These are phyloP conservation scores for Calonectria pseudoturangicola DNA, from an alignment of 2,329 filamentous ascomycete species.

Conservation along the genomic window DNA sequence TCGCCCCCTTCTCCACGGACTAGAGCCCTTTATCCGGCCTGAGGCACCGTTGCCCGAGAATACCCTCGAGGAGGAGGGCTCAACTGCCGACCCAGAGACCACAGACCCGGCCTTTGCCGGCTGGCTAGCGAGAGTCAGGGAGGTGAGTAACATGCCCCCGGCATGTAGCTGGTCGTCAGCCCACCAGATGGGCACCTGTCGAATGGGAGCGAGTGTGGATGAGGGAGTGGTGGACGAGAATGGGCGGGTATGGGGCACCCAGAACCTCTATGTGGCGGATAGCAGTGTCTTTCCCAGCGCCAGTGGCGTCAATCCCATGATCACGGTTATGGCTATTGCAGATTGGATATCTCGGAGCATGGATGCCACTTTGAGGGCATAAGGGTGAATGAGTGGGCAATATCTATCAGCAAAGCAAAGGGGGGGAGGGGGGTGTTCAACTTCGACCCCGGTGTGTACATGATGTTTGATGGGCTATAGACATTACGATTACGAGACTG, in stretches of 20 bases:
- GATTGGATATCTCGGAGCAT: slow-evolving; percentile 78
- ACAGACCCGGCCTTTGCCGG: slow-evolving; percentile 76
- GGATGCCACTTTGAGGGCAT: slow-evolving; percentile 63
- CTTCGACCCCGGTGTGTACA: slow-evolving; percentile 33
- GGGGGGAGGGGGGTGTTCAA: slow-evolving; percentile 9
- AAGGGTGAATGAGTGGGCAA: slow-evolving; percentile 27
- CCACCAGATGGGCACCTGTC: slow-evolving; percentile 87
- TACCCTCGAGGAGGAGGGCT: slow-evolving; percentile 42
- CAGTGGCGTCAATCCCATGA: slow-evolving; percentile 88
- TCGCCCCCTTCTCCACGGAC: slow-evolving; percentile 76
- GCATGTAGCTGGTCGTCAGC: slow-evolving; percentile 78
- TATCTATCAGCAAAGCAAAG: slow-evolving; percentile 7
- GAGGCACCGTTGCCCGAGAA: slow-evolving; percentile 46
- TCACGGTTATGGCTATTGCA: slow-evolving; percentile 83
- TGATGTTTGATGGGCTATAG: slow-evolving; percentile 24
- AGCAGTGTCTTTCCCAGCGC: slow-evolving; percentile 85
- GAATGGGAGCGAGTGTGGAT: slow-evolving; percentile 76
- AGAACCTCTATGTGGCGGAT: slow-evolving; percentile 82
- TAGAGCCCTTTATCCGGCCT: slow-evolving; percentile 75
- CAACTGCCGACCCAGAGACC: slow-evolving; percentile 64
- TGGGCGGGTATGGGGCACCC: slow-evolving; percentile 79
- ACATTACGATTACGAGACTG: slow-evolving; percentile 31
- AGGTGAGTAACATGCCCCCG: slow-evolving; percentile 70
- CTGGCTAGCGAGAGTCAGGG: slow-evolving; percentile 74
- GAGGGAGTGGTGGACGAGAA: slow-evolving; percentile 75